Percentiles rank a stretch among this genome's conserved stretches.
Conservation (phyloP, 2,329 filamentous ascomycete species). For the Exutisphaerella laricina region DNA sequence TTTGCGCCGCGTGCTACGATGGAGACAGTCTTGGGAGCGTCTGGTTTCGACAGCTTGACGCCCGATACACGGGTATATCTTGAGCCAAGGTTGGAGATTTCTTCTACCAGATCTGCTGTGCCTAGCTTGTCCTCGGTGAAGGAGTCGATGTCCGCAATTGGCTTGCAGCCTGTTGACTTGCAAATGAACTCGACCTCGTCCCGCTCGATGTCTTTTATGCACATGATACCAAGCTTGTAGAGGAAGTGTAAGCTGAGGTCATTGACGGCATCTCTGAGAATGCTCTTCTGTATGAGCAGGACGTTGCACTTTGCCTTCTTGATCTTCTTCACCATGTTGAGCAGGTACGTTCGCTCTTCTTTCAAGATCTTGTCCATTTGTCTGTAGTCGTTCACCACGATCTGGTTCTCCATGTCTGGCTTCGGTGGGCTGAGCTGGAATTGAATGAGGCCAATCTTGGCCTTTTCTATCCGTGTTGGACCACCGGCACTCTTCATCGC, state of each 20-base stretch:
- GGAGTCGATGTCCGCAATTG: constrained; percentile 95
- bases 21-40: constrained; percentile 75
- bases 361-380: constrained; percentile 99
- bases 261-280: constrained; percentile 94
- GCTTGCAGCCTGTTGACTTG: constrained; percentile 98
- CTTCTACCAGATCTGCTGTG: constrained; percentile 87
- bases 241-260: constrained; percentile 96
- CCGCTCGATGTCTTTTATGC: constrained; percentile 95
- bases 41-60: constrained; percentile 60
- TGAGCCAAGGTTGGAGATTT: constrained; percentile 78
- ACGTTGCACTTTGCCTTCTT: constrained; percentile 99
- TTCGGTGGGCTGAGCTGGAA: constrained; percentile 98
- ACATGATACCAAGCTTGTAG: constrained; percentile 91
- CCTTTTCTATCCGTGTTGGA: constrained; percentile 92
- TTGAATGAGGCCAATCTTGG: constrained; percentile 91
- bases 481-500: constrained; percentile 92
- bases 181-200: constrained; percentile 99
- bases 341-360: constrained; percentile 93
- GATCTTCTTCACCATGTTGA: constrained; percentile 99
- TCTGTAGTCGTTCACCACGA: constrained; percentile 97
- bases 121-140: constrained; percentile 99
- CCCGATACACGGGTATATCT: constrained; percentile 94
- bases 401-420: constrained; percentile 99
- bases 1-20: constrained; percentile 95
- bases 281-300: constrained; percentile 96